These are phyloP conservation scores for Rosa rugosa DNA, from an alignment of 306 rosid species.

Conservation along the genomic window DNA sequence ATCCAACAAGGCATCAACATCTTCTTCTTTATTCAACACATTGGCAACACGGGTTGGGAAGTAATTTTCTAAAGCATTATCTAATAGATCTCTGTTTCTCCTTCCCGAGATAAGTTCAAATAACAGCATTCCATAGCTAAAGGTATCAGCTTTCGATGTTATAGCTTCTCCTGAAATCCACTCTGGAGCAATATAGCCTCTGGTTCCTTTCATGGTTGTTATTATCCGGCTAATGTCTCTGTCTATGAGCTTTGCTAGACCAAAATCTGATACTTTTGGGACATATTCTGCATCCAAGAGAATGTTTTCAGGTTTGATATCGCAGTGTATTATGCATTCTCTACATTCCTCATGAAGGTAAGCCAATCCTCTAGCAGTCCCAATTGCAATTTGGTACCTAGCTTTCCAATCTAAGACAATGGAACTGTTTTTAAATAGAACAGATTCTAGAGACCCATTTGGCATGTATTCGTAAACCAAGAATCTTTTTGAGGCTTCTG, in stretches of 20 bases:
- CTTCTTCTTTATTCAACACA: slow-evolving; percentile 22
- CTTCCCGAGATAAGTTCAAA: slow-evolving; percentile 40
- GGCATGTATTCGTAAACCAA: slow-evolving; percentile 46
- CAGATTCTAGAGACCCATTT: slow-evolving; percentile 42
- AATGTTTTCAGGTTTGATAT: slow-evolving; percentile 54
- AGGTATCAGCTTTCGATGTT: slow-evolving; percentile 50
- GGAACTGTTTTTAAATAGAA: slow-evolving; percentile 18
- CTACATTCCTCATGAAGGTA: slow-evolving; percentile 45
- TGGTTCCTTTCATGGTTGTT: slow-evolving; percentile 50
- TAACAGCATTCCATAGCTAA: slow-evolving; percentile 43
- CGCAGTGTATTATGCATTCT: slow-evolving; percentile 48
- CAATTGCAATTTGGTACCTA: slow-evolving; percentile 41
- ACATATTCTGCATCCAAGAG: slow-evolving; percentile 35
- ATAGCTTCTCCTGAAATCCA: slow-evolving; percentile 49
- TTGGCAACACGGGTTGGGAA: slow-evolving; percentile 37
- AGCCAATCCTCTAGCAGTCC: slow-evolving; percentile 41
- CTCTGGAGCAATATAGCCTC: slow-evolving; percentile 52
- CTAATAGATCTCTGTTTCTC: slow-evolving; percentile 36
- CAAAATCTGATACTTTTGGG: slow-evolving; percentile 48
- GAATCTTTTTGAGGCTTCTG: slow-evolving; percentile 28
- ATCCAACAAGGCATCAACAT: slow-evolving; percentile 29
- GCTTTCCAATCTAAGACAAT: slow-evolving; percentile 31
- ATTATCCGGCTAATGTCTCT: slow-evolving; percentile 45
- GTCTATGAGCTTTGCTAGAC: slow-evolving; percentile 42
- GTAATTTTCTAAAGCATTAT: slow-evolving; percentile 29